Percentiles rank a stretch among this genome's conserved stretches.
Conservation (phyloP, 495 filamentous ascomycete species). For the Elasticomyces elasticus region DNA sequence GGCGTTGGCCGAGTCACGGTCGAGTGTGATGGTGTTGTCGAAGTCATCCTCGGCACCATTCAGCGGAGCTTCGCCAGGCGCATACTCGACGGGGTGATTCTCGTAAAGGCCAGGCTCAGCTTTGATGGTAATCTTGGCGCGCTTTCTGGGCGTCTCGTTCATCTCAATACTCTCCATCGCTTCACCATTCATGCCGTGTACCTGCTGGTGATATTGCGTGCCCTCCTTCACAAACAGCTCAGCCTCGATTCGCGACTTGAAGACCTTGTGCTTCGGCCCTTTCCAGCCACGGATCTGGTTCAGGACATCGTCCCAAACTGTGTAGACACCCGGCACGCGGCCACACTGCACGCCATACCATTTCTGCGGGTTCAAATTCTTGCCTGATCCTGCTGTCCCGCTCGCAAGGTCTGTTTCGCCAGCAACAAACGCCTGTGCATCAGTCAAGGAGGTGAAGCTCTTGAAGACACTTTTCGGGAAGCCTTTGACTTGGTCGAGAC, state of each 20-base stretch:
- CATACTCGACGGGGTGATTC: slow-evolving; percentile 29
- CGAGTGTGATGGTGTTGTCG: slow-evolving; percentile 46
- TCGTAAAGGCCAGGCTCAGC: slow-evolving; percentile 16
- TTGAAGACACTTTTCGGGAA: slow-evolving; percentile 79
- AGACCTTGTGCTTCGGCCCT: slow-evolving; percentile 72
- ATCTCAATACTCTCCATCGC: slow-evolving; percentile 17
- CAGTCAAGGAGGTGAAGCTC: slow-evolving; percentile 63
- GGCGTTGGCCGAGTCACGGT: slow-evolving; percentile 44
- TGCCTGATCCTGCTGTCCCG: background rate
- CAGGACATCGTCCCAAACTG: slow-evolving; percentile 69
- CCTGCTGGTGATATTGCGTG: slow-evolving; percentile 16
- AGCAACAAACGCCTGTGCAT: slow-evolving; percentile 71
- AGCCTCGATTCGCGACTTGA: slow-evolving; percentile 67
- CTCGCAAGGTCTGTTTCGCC: slow-evolving; percentile 9
- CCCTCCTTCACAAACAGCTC: slow-evolving; percentile 57
- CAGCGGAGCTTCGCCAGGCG: slow-evolving; percentile 46
- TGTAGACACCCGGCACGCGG: slow-evolving; percentile 76
- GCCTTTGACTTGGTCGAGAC: slow-evolving; percentile 71
- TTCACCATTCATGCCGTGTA: slow-evolving; percentile 1
- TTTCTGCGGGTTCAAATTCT: slow-evolving; percentile 25
- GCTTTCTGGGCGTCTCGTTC: slow-evolving; percentile 22
- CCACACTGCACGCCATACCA: slow-evolving; percentile 86
- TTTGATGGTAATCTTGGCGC: slow-evolving; percentile 29
- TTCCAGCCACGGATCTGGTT: slow-evolving; percentile 67
- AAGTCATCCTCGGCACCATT: slow-evolving; percentile 54